phyloP scores from a whole-genome alignment of 331 rosid genomes.

The Dryas integrifolia region DNA sequence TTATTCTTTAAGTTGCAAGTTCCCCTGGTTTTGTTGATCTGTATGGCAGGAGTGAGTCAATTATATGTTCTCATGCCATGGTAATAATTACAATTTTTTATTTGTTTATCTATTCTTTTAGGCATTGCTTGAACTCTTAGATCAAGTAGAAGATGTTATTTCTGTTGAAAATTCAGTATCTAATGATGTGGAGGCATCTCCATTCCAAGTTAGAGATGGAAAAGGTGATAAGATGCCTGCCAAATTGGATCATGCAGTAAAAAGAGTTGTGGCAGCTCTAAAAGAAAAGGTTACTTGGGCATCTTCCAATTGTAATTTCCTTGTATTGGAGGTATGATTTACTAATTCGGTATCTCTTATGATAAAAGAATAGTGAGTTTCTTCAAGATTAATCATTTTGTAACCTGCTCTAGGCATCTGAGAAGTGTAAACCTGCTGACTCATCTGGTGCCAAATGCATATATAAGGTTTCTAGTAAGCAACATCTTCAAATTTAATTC shows the following conservation, averaged over 20 bases:
- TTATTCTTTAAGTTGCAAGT: constrained; percentile 11
- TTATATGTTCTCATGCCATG: not conserved
- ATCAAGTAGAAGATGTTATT: constrained; percentile 90
- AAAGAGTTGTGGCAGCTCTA: constrained; percentile 22
- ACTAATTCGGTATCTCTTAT: constrained; percentile 20
- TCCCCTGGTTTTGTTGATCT: not conserved
- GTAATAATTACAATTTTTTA: not conserved
- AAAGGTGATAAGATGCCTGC: constrained; percentile 29
- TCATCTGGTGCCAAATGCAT: constrained; percentile 46
- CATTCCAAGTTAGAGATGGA: constrained; percentile 42
- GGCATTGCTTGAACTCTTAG: constrained; percentile 94
- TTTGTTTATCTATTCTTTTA: constrained; percentile 18
- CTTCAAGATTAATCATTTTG: constrained; percentile 21
- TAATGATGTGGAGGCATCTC: constrained; percentile 33
- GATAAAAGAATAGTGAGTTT: constrained; percentile 3
- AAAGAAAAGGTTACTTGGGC: constrained; percentile 22
- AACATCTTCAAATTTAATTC: constrained; percentile 17
- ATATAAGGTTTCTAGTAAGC: constrained; percentile 61
- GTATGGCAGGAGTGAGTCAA: not conserved
- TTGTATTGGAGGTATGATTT: constrained; percentile 83
- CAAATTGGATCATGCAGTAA: constrained; percentile 31
- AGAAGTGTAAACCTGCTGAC: constrained; percentile 44
- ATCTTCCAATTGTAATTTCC: constrained; percentile 44
- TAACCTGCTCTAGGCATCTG: constrained; percentile 55
- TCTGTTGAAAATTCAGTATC: constrained; percentile 51